Evolutionary conservation across 805 yeast genomes (phyloP).

Genomic region (Zygosaccharomyces kombuchaensis): DNA sequence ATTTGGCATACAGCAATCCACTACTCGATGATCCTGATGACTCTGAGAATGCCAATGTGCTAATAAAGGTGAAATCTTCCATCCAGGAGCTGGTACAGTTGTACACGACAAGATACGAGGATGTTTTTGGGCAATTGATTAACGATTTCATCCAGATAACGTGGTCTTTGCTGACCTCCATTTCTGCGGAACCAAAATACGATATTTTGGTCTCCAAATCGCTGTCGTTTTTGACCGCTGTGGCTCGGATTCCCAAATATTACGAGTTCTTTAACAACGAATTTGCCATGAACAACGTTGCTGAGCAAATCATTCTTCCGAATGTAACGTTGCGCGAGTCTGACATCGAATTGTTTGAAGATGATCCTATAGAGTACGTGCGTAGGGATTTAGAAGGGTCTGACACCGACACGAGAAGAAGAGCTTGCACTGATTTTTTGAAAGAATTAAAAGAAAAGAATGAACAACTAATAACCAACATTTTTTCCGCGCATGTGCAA

Average conservation of each 20-base stretch:
- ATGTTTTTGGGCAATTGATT: constrained; percentile 76
- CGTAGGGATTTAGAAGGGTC: constrained; percentile 94
- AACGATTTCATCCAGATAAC: constrained; percentile 74
- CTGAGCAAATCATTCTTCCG: constrained; percentile 82
- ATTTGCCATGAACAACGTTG: constrained; percentile 64
- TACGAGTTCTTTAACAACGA: constrained; percentile 60
- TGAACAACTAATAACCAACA: constrained; percentile 67
- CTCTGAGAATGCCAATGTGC: constrained; percentile 61
- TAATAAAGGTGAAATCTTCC: constrained; percentile 71
- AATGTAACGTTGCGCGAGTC: constrained; percentile 79
- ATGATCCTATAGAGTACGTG: constrained; percentile 91
- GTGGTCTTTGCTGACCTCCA: constrained; percentile 68
- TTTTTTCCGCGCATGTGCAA: constrained; percentile 68
- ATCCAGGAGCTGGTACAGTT: constrained; percentile 81
- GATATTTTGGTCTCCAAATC: constrained; percentile 82
- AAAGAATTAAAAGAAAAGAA: constrained; percentile 79
- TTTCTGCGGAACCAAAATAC: constrained; percentile 68
- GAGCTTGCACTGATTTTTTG: constrained; percentile 88
- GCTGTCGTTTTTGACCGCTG: constrained; percentile 75
- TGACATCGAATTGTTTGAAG: constrained; percentile 92
- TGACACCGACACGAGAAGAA: constrained; percentile 86
- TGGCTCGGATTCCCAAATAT: constrained; percentile 66
- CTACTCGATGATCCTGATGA: constrained; percentile 51
- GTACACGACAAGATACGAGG: constrained; percentile 88
- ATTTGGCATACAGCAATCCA: constrained; percentile 57